phyloP scores from a whole-genome alignment of 768 basidiomycete species.

The Trametes villosa region DNA sequence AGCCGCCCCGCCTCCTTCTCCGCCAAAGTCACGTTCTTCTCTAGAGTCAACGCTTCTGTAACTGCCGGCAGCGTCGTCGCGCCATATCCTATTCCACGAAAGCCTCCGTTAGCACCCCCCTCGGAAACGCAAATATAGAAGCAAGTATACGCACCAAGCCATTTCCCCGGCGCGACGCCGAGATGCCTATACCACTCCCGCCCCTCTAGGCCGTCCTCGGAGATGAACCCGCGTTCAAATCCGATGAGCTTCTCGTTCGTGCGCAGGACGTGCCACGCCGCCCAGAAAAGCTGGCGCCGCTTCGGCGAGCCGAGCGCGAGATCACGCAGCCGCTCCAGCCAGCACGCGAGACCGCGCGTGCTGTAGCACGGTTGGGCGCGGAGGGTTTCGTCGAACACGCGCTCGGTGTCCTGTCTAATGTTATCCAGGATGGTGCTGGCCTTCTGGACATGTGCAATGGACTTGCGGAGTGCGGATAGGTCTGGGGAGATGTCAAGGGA shows the following conservation, averaged over 20 bases:
- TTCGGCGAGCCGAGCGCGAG: not conserved
- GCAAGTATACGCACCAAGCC: constrained; percentile 58
- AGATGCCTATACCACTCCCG: constrained; percentile 90
- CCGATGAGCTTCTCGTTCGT: constrained; percentile 65
- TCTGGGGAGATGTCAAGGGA: constrained; percentile 20
- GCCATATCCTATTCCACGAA: constrained; percentile 69
- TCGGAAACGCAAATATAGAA: not conserved
- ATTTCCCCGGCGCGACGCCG: constrained; percentile 85
- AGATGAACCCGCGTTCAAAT: constrained; percentile 84
- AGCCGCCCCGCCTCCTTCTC: constrained; percentile 63
- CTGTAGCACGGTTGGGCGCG: constrained; percentile 14
- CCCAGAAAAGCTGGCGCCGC: constrained; percentile 52
- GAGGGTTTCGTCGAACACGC: constrained; percentile 28
- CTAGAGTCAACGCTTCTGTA: constrained; percentile 74
- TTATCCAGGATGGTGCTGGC: constrained; percentile 27
- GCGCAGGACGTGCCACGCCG: constrained; percentile 57
- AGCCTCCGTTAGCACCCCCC: not conserved
- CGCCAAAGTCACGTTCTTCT: constrained; percentile 64
- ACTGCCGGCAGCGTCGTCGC: constrained; percentile 84
- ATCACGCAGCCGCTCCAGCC: constrained; percentile 13
- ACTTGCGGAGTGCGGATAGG: constrained; percentile 26
- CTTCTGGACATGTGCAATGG: constrained; percentile 25
- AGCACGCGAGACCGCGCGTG: constrained; percentile 7
- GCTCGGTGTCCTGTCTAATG: constrained; percentile 31
- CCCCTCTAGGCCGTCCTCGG: constrained; percentile 72